These are phyloP conservation scores for Lablab purpureus DNA, from an alignment of 306 rosid species.

Conservation along the genomic window DNA sequence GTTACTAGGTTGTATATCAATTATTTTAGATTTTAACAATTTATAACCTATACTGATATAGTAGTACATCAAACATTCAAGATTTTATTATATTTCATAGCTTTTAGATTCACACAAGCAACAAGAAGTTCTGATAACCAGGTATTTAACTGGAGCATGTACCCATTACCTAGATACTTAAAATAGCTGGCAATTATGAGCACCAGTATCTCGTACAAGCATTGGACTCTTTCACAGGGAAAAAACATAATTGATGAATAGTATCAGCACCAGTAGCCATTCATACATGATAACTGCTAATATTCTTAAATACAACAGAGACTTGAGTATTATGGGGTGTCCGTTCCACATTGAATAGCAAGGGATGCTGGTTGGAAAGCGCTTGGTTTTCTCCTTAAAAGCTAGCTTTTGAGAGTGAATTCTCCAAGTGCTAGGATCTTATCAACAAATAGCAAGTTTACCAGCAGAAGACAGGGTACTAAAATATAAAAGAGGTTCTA, in stretches of 20 bases:
- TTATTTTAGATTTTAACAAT: slow-evolving; percentile 7
- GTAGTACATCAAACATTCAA: slow-evolving; percentile 20
- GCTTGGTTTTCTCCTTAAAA: no score
- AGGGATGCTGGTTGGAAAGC: no score
- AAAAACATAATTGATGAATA: neutral
- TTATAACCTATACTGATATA: neutral
- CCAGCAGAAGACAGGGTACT: slow-evolving; percentile 23
- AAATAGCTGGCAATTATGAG: slow-evolving; percentile 22
- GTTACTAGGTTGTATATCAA: neutral
- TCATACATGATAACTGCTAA: slow-evolving; percentile 20
- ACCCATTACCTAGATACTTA: slow-evolving; percentile 12
- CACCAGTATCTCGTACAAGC: neutral
- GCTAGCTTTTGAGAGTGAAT: no score
- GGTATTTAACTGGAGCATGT: slow-evolving; percentile 1
- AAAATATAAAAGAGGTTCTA: slow-evolving; percentile 9
- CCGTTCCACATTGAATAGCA: no score
- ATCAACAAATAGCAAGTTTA: slow-evolving; percentile 1
- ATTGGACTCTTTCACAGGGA: neutral
- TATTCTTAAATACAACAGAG: neutral
- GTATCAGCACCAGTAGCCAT: slow-evolving; percentile 8
- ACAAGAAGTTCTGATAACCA: slow-evolving; percentile 5
- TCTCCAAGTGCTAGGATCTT: no score
- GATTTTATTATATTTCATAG: slow-evolving; percentile 16
- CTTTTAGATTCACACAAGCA: slow-evolving; percentile 36
- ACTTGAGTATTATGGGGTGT: no score